These are phyloP conservation scores for Barnettozyma hawaiiensis DNA, from an alignment of 1,139 yeast genomes.

Conservation along the genomic window DNA sequence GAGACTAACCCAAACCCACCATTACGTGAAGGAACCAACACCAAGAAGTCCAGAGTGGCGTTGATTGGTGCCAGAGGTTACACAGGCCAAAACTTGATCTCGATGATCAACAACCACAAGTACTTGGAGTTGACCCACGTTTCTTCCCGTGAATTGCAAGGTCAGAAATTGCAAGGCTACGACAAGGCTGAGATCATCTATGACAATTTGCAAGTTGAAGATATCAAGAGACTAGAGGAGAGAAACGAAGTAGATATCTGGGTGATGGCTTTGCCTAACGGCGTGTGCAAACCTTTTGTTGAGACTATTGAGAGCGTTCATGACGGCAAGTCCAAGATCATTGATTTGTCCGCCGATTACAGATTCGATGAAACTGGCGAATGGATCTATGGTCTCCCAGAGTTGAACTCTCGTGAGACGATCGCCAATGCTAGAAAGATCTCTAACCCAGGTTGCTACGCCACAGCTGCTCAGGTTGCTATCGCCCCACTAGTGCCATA, in stretches of 20 bases:
- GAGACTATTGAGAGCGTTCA: constrained; percentile 71
- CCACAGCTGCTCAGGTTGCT: constrained; percentile 94
- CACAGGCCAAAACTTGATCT: constrained; percentile 90
- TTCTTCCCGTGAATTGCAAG: constrained; percentile 90
- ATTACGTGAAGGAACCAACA: constrained; percentile 53
- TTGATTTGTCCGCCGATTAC: constrained; percentile 93
- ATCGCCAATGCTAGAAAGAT: constrained; percentile 77
- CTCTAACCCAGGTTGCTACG: constrained; percentile 97
- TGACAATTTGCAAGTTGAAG: constrained; percentile 83
- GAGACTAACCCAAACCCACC: constrained; percentile 73
- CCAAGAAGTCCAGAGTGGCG: constrained; percentile 64
- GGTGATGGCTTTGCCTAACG: constrained; percentile 99
- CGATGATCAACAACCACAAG: constrained; percentile 82
- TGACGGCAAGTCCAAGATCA: constrained; percentile 62
- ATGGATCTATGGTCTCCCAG: constrained; percentile 94
- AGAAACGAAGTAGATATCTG: constrained; percentile 83
- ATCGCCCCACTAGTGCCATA: constrained; percentile 74
- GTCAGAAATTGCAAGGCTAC: constrained; percentile 83
- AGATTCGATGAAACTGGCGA: constrained; percentile 83
- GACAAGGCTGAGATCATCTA: constrained; percentile 73
- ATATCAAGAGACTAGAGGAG: constrained; percentile 71
- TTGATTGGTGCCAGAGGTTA: constrained; percentile 97
- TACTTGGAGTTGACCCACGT: constrained; percentile 84
- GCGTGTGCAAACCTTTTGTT: constrained; percentile 95
- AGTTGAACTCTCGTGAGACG: constrained; percentile 54